Evolutionary conservation across 2,329 filamentous ascomycete genomes (phyloP).

Genomic region (Botryotinia convoluta): DNA sequence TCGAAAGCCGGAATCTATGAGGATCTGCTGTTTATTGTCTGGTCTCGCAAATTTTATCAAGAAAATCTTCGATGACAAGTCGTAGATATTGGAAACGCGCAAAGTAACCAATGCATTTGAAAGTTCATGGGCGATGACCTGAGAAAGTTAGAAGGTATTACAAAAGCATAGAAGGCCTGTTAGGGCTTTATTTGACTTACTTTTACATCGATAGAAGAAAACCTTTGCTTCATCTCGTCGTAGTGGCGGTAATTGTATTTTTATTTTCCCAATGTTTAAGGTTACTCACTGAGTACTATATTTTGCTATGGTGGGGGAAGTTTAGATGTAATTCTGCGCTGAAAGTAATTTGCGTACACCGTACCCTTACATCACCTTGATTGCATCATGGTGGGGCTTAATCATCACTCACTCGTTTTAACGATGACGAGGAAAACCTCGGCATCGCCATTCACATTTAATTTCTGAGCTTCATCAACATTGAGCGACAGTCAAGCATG

Average conservation of each 20-base stretch:
- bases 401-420: not conserved
- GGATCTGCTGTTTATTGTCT: slow-evolving; percentile 80
- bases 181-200: slow-evolving; percentile 39
- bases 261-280: not conserved
- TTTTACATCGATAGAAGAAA: slow-evolving; percentile 77
- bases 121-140: slow-evolving; percentile 95
- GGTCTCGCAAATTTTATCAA: slow-evolving; percentile 94
- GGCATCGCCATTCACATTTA: not conserved
- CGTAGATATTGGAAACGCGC: slow-evolving; percentile 90
- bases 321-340: not conserved
- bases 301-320: slow-evolving; percentile 10
- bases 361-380: not conserved
- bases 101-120: slow-evolving; percentile 71
- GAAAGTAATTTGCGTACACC: not conserved
- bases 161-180: slow-evolving; percentile 6
- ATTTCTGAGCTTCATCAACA: not conserved
- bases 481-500: not conserved
- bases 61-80: slow-evolving; percentile 92
- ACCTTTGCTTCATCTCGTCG: slow-evolving; percentile 68
- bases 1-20: slow-evolving; percentile 94
- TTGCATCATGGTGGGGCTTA: slow-evolving; percentile 11
- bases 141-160: not conserved
- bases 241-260: not conserved
- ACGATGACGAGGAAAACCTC: not conserved
- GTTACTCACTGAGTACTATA: not conserved